Evolutionary conservation across 192 early-diverging fungal species (phyloP), one percentile per base, ranked within the genome.

Genomic region (Dissophora ornata): DNA sequence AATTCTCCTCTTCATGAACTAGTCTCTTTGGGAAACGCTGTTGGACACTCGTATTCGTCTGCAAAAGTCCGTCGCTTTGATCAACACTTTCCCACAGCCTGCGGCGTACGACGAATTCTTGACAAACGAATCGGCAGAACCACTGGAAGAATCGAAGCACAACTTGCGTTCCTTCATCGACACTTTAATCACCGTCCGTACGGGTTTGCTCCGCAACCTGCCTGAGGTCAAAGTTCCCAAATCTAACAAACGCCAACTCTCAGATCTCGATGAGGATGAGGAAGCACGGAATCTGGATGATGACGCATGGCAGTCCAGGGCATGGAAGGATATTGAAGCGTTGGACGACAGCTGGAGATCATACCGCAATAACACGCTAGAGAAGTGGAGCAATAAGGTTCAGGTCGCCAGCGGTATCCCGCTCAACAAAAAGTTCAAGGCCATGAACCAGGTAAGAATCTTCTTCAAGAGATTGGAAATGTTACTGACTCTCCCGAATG

Each of bases 311-410:
- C 44, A 82, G 15, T 82, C 84, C 16, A 67, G 81, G 26, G 52
- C 88, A 18, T 92, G 89, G 90, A 60, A 79, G 24, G 83, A 90
- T 46, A 83, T 91, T 25, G 65, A 81, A 28, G 64, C 79, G n/a
- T 54, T 94, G 26, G 81, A 94, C 64, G 78, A 83, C 21, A 68
- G 80, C 34, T 96, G 96, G 71, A 78, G 79, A n/a, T 83, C 90
- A 6, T 99, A 84, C 81, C 93, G 94, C n/a, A 84, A 94, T 67
- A 73, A 82, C 58, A 95, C 93, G 11, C 84, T 99, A 24, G 96
- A 98, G 40, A 98, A 96, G 66, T 99, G 97, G 97, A 90, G 89
- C 69, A 89, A 86, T 79, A 97, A 96, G 69, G 91, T 95, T 1
- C 90, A 91, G 55, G 82, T 89, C 12, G 84, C 93, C 4, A 86